These are phyloP conservation scores for Thamnidium elegans DNA, from an alignment of 192 early-diverging fungal genomes.

Conservation along the genomic window DNA sequence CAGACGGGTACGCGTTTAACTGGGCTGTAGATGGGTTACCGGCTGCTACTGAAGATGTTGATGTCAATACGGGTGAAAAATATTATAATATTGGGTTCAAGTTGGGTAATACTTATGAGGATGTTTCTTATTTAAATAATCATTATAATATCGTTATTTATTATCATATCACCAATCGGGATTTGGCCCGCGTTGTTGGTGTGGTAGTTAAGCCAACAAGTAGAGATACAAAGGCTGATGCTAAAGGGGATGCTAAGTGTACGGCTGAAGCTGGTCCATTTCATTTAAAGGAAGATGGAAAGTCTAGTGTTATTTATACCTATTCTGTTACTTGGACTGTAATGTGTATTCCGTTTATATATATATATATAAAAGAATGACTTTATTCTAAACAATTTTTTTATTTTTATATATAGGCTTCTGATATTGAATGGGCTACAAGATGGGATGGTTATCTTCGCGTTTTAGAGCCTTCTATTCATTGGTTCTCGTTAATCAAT, in stretches of 20 bases:
- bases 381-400: not conserved
- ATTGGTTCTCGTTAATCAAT: constrained; percentile 95
- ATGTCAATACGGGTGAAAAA: constrained; percentile 42
- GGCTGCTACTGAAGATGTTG: constrained; percentile 59
- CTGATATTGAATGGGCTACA: constrained; percentile 69
- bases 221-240: constrained; percentile 36
- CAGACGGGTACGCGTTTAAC: constrained; percentile 74
- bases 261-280: constrained; percentile 35
- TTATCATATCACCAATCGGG: constrained; percentile 57
- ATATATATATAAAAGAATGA: no score
- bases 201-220: constrained; percentile 75
- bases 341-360: no score
- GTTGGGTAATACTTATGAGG: constrained; percentile 52
- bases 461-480: constrained; percentile 86
- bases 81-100: constrained; percentile 82
- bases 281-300: constrained; percentile 48
- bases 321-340: constrained; percentile 64
- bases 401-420: constrained; percentile 36
- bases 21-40: constrained; percentile 94
- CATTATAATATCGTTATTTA: constrained; percentile 86
- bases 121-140: constrained; percentile 64
- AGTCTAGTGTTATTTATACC: constrained; percentile 54
- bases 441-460: constrained; percentile 87
- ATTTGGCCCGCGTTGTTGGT: constrained; percentile 82
- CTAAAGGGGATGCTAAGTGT: constrained; percentile 30